Evolutionary conservation across 768 basidiomycete species (phyloP).

Genomic region (Tylopilus intermedius): DNA sequence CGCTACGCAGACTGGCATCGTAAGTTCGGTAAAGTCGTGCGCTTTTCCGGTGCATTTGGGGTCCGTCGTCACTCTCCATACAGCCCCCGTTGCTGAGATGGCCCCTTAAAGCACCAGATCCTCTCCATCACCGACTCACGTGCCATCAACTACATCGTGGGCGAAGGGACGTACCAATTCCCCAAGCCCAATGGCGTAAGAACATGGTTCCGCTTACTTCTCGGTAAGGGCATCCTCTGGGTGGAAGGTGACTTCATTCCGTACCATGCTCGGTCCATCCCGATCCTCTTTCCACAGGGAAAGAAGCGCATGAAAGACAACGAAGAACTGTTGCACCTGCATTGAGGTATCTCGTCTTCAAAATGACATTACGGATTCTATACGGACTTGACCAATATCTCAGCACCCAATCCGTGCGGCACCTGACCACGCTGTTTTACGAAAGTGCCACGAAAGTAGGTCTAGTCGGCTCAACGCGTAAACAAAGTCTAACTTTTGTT

Average conservation of each 20-base stretch:
- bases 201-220: constrained; percentile 56
- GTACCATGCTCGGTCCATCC: background rate
- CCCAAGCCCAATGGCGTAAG: constrained; percentile 61
- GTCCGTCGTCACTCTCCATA: constrained; percentile 28
- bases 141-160: constrained; percentile 51
- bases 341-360: constrained; percentile 39
- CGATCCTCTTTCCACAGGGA: constrained; percentile 34
- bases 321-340: constrained; percentile 50
- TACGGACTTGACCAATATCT: constrained; percentile 1
- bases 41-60: constrained; percentile 53
- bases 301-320: constrained; percentile 52
- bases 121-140: constrained; percentile 53
- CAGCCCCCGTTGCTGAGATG: constrained; percentile 8
- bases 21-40: constrained; percentile 50
- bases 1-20: constrained; percentile 50
- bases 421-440: constrained; percentile 47
- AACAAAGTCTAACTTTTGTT: constrained; percentile 4
- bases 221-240: constrained; percentile 63
- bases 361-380: background rate
- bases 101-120: constrained; percentile 44
- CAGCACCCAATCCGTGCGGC: constrained; percentile 51
- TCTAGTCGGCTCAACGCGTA: background rate
- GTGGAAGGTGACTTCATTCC: constrained; percentile 45
- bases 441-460: constrained; percentile 46
- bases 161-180: constrained; percentile 51